Percentiles rank a stretch among this genome's conserved stretches.
These are phyloP conservation scores for Panaeolus papilionaceus DNA, from an alignment of 768 basidiomycete species.

Conservation along the genomic window DNA sequence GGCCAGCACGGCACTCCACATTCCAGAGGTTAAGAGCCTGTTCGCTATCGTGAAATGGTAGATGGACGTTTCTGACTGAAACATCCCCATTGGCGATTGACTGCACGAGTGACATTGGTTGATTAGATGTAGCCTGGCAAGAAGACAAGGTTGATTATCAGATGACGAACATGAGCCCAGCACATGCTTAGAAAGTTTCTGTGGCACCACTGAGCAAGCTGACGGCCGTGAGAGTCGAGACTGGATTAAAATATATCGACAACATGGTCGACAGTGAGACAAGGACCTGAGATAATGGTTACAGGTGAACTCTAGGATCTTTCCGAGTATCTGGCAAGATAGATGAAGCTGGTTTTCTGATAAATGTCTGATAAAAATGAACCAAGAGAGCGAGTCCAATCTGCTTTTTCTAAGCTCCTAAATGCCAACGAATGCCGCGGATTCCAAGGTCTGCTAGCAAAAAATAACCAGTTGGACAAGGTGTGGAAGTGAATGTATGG, in stretches of 20 bases:
- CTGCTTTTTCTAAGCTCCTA: background rate
- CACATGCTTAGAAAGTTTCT: background rate
- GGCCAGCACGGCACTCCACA: conserved; percentile 29
- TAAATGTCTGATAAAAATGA: background rate
- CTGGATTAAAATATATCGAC: background rate
- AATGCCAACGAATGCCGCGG: conserved; percentile 3
- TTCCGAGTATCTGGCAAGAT: background rate
- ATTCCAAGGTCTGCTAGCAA: background rate
- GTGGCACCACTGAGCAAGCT: background rate
- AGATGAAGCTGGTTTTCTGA: background rate
- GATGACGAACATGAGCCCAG: conserved; percentile 8
- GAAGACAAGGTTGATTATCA: background rate
- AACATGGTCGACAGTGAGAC: background rate
- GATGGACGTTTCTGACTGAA: conserved; percentile 26
- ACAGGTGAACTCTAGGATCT: background rate
- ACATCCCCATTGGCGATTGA: conserved; percentile 20
- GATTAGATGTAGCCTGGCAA: background rate
- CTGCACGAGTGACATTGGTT: background rate
- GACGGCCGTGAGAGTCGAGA: conserved; percentile 2
- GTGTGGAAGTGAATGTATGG: conserved; percentile 3
- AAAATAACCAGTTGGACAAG: background rate
- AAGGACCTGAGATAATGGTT: background rate
- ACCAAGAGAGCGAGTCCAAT: background rate
- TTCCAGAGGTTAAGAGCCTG: conserved; percentile 27
- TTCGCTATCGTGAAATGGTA: conserved; percentile 23